Conservation (phyloP, 345 rosid genomes). For the Alliaria petiolata region DNA sequence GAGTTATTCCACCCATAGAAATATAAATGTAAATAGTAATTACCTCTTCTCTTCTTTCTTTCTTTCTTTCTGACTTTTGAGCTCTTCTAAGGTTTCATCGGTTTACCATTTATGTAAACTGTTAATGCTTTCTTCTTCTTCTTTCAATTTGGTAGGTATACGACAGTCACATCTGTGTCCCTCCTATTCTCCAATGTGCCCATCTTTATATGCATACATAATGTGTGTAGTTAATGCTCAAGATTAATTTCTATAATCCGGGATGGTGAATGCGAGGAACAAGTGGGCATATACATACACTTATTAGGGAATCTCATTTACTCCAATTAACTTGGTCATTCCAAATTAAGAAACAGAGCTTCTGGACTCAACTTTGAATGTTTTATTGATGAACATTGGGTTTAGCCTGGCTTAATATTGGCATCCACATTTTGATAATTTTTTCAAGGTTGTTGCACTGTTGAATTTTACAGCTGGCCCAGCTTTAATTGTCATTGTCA, state of each 20-base stretch:
- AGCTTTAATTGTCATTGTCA: slow-evolving; percentile 13
- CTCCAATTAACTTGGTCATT: neutral
- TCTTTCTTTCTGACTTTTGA: no score
- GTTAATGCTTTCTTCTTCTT: no score
- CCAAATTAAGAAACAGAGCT: neutral
- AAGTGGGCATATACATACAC: neutral
- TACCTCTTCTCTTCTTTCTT: neutral
- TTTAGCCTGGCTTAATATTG: neutral
- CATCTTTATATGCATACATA: neutral
- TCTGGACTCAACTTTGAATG: neutral
- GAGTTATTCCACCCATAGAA: neutral
- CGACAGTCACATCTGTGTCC: neutral
- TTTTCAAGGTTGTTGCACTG: neutral
- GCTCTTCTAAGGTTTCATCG: no score
- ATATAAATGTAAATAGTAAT: no score
- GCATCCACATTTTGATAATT: neutral
- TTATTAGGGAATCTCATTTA: neutral
- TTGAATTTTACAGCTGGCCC: slow-evolving; percentile 4
- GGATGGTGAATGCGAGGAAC: neutral
- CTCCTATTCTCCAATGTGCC: neutral
- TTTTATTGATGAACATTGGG: neutral
- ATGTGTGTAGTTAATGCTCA: neutral
- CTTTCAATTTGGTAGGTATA: neutral
- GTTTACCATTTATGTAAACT: neutral
- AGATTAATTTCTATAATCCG: neutral